A percentile compares a stretch with the other conserved stretches of the same genome.
Conservation (phyloP, 164 flowering plant species). For the Tetrastigma voinierianum region DNA sequence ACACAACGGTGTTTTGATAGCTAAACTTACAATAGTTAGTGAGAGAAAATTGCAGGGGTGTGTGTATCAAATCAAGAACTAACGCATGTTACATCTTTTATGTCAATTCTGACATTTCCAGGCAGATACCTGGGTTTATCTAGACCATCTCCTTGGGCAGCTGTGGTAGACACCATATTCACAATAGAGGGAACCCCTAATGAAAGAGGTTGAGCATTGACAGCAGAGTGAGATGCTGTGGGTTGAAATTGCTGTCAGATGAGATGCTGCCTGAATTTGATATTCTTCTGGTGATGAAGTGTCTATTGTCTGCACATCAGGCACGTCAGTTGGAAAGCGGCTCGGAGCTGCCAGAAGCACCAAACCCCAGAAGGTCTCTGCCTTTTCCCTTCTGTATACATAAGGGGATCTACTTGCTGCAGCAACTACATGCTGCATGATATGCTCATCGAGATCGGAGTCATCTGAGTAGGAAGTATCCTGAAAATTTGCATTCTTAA, state of each 20-base stretch:
- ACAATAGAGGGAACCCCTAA: conserved; percentile 9
- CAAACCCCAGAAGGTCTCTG: conserved; percentile 35
- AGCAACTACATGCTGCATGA: conserved; percentile 63
- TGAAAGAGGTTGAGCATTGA: conserved; percentile 18
- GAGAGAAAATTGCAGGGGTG: no score
- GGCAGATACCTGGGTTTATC: conserved; percentile 23
- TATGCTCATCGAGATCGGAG: conserved; percentile 52
- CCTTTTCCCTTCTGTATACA: conserved; percentile 46
- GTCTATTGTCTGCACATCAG: conserved; percentile 16
- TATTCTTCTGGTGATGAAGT: conserved; percentile 16
- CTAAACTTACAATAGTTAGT: not conserved
- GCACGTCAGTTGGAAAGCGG: conserved; percentile 26
- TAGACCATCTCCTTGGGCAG: conserved; percentile 20
- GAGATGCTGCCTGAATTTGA: conserved; percentile 17
- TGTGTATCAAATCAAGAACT: no score
- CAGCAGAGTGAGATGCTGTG: conserved; percentile 14
- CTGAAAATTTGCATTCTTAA: conserved; percentile 30
- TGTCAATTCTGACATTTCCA: not conserved
- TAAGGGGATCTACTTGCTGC: conserved; percentile 42
- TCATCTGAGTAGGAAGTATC: conserved; percentile 39
- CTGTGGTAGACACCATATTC: conserved; percentile 12
- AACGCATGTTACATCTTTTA: no score
- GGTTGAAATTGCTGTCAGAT: conserved; percentile 23
- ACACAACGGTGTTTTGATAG: not conserved
- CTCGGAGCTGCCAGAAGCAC: conserved; percentile 34